These are phyloP conservation scores for Pleurotus ostreatus DNA, from an alignment of 768 basidiomycete species.

Conservation along the genomic window DNA sequence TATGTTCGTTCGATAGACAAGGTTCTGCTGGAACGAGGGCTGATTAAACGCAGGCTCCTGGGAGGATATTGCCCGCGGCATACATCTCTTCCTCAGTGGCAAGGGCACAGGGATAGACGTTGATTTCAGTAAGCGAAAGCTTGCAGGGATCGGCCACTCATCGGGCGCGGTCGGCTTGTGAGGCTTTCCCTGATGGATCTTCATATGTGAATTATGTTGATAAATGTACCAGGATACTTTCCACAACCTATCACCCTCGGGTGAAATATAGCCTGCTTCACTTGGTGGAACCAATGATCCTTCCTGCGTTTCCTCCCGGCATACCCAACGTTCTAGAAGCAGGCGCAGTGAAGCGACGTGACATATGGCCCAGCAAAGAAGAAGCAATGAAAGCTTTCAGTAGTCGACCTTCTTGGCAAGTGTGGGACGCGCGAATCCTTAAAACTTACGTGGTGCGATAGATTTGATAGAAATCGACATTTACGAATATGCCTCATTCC, in stretches of 20 bases:
- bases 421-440: constrained; percentile 48
- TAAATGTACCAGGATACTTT: constrained; percentile 27
- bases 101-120: constrained; percentile 43
- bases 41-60: constrained; percentile 33
- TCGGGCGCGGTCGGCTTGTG: constrained; percentile 48
- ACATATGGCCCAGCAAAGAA: constrained; percentile 48
- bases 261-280: constrained; percentile 35
- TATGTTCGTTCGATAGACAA: constrained; percentile 30
- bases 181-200: constrained; percentile 12
- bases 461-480: no score
- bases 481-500: not conserved
- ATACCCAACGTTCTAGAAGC: constrained; percentile 18
- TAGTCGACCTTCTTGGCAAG: constrained; percentile 33
- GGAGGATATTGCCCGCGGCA: constrained; percentile 47
- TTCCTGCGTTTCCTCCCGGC: constrained; percentile 14
- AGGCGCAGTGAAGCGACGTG: constrained; percentile 36
- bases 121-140: constrained; percentile 42
- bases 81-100: constrained; percentile 46
- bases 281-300: constrained; percentile 44
- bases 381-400: constrained; percentile 40
- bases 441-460: constrained; percentile 35
- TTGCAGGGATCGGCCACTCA: constrained; percentile 53
- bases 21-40: not conserved
- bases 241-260: constrained; percentile 35
- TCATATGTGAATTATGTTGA: not conserved